Conservation (phyloP, 1,284 basidiomycete genomes). For the Sphagnurus paluster region DNA sequence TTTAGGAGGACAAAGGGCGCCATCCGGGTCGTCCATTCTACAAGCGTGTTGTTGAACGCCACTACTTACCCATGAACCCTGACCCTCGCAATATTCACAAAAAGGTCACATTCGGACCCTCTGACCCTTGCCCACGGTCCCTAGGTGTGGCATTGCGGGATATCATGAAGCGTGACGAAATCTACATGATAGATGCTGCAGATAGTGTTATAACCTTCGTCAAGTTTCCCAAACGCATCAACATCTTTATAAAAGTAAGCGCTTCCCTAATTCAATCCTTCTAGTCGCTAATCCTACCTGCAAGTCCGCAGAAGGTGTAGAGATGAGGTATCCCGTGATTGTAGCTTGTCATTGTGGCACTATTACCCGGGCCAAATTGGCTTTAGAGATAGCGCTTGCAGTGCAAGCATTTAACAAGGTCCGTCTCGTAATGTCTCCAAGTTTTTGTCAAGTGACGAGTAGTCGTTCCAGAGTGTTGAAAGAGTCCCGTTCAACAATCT, state of each 20-base stretch:
- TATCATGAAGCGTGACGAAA: neutral
- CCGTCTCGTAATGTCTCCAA: neutral
- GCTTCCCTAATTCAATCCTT: neutral
- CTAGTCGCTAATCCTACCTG: neutral
- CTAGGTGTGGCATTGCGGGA: constrained; percentile 1
- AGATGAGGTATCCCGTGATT: neutral
- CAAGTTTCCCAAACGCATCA: neutral
- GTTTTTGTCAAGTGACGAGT: too few species aligned
- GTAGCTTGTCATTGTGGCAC: neutral
- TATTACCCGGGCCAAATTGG: constrained; percentile 2
- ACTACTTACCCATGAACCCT: too few species aligned
- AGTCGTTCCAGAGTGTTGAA: too few species aligned
- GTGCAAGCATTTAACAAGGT: constrained; percentile 1
- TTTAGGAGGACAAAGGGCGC: too few species aligned
- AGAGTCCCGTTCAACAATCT: neutral
- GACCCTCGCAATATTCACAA: too few species aligned
- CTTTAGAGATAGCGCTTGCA: neutral
- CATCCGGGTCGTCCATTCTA: too few species aligned
- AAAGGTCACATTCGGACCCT: neutral
- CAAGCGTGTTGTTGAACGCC: too few species aligned
- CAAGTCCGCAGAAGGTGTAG: neutral
- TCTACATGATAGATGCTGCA: neutral
- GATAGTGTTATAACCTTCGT: neutral
- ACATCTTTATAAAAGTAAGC: neutral
- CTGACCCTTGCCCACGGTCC: neutral